A percentile compares a stretch with the other conserved stretches of the same genome.
Evolutionary conservation across 2,329 filamentous ascomycete species (phyloP).

Genomic region (Cryoendolithus antarcticus): DNA sequence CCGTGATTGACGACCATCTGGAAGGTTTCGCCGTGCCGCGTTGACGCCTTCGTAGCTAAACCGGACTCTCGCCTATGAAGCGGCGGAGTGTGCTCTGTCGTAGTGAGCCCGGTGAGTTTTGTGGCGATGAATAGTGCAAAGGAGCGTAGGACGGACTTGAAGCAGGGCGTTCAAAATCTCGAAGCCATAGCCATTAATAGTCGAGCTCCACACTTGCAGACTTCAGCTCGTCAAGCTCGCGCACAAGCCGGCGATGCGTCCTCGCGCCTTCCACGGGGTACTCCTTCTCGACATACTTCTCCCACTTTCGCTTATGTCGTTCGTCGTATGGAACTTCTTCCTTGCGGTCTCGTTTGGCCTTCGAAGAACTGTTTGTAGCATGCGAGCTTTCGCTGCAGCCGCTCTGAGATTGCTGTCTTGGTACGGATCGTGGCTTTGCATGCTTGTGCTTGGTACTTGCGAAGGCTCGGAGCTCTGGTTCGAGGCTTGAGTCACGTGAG

Average conservation of each 20-base stretch:
- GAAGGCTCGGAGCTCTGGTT: conserved; percentile 12
- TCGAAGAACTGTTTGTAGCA: background rate
- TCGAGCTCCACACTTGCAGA: conserved; percentile 32
- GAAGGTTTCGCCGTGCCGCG: too few species aligned
- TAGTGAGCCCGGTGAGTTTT: too few species aligned
- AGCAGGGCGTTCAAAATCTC: too few species aligned
- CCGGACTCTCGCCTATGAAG: too few species aligned
- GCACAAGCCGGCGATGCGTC: conserved; percentile 33
- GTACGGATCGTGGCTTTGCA: conserved; percentile 1
- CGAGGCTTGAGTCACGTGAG: conserved; percentile 16
- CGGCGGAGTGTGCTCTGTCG: too few species aligned
- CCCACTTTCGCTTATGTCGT: conserved; percentile 24
- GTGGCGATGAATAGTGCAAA: too few species aligned
- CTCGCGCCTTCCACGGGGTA: conserved; percentile 25
- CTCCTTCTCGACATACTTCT: conserved; percentile 23
- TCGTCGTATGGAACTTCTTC: conserved; percentile 19
- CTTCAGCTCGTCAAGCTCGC: conserved; percentile 31
- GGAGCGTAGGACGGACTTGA: too few species aligned
- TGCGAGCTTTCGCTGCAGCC: conserved; percentile 9
- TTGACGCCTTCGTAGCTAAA: too few species aligned
- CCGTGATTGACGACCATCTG: too few species aligned
- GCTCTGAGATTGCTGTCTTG: conserved; percentile 8
- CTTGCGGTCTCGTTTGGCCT: conserved; percentile 6
- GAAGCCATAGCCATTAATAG: too few species aligned
- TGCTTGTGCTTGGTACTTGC: conserved; percentile 5